phyloP scores from a whole-genome alignment of 2,329 filamentous ascomycete genomes.

The Dichotomopilus funicola region DNA sequence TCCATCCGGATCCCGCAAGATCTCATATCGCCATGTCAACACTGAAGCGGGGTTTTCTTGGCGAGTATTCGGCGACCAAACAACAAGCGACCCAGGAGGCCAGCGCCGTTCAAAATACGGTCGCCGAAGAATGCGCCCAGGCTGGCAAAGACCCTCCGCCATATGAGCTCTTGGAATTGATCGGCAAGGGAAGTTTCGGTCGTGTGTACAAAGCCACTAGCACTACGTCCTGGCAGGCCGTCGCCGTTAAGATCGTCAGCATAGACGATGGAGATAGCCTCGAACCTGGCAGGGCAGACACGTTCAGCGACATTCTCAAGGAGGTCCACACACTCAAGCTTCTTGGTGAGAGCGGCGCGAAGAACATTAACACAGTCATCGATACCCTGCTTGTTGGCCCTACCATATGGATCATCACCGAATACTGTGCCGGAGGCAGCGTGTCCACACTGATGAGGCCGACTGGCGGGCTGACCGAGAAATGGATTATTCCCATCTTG shows the following conservation, averaged over 20 bases:
- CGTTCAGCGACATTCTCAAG: slow-evolving; percentile 63
- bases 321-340: slow-evolving; percentile 64
- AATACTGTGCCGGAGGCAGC: slow-evolving; percentile 80
- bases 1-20: background rate
- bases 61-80: slow-evolving; percentile 22
- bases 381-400: slow-evolving; percentile 71
- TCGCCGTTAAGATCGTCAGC: slow-evolving; percentile 75
- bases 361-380: slow-evolving; percentile 75
- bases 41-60: background rate
- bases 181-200: slow-evolving; percentile 62
- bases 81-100: slow-evolving; percentile 57
- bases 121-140: slow-evolving; percentile 52
- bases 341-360: slow-evolving; percentile 65
- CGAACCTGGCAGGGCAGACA: slow-evolving; percentile 58
- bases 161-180: slow-evolving; percentile 58
- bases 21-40: background rate
- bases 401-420: slow-evolving; percentile 81
- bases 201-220: slow-evolving; percentile 57
- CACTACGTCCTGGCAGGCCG: slow-evolving; percentile 38
- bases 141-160: slow-evolving; percentile 50
- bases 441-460: slow-evolving; percentile 67
- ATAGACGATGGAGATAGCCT: slow-evolving; percentile 69
- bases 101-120: slow-evolving; percentile 53
- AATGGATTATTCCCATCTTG: slow-evolving; percentile 62
- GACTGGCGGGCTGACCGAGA: slow-evolving; percentile 62